phyloP scores from a whole-genome alignment of 2,329 filamentous ascomycete genomes.

The Pseudogymnoascus sp. region DNA sequence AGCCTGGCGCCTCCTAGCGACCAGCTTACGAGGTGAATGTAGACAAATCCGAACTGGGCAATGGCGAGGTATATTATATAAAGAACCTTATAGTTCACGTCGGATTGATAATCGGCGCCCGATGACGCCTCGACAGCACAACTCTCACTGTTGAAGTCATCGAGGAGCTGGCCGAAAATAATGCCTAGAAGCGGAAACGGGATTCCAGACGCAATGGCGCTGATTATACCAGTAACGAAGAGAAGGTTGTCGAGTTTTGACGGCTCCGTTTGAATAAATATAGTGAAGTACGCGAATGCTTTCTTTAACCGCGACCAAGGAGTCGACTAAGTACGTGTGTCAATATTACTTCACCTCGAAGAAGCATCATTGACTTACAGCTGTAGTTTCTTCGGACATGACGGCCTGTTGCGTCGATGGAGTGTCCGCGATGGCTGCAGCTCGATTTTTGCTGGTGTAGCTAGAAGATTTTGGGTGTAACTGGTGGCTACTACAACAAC shows the following conservation, averaged over 20 bases:
- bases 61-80: slow-evolving; percentile 57
- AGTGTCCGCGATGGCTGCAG: neutral
- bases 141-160: slow-evolving; percentile 51
- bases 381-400: neutral
- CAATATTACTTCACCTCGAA: neutral
- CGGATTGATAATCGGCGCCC: slow-evolving; percentile 27
- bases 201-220: slow-evolving; percentile 49
- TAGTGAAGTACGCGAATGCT: neutral
- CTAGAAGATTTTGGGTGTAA: neutral
- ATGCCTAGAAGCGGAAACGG: slow-evolving; percentile 59
- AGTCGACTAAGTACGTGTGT: neutral
- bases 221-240: slow-evolving; percentile 34
- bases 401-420: neutral
- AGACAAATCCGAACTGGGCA: slow-evolving; percentile 56
- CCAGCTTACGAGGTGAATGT: slow-evolving; percentile 55
- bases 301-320: neutral
- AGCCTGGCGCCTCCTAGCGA: slow-evolving; percentile 48
- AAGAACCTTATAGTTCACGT: slow-evolving; percentile 51
- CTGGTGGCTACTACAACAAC: neutral
- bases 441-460: neutral
- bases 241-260: slow-evolving; percentile 24
- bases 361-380: neutral
- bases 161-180: slow-evolving; percentile 57
- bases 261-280: slow-evolving; percentile 7
- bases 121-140: slow-evolving; percentile 35